These are phyloP conservation scores for Barbarea vulgaris DNA, from an alignment of 345 rosid genomes.

Conservation along the genomic window DNA sequence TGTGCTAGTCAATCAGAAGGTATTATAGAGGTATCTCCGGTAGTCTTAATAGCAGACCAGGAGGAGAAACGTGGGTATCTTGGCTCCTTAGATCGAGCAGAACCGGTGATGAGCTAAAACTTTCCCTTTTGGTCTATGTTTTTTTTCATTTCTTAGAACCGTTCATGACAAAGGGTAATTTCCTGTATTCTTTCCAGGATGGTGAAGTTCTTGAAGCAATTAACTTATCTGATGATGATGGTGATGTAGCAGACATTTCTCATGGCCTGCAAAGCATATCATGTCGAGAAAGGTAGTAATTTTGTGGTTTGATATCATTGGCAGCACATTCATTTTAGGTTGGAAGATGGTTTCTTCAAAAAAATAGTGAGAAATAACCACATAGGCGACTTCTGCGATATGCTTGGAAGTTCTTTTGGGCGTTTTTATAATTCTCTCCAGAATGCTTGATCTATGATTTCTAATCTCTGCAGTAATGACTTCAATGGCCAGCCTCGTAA, in stretches of 20 bases:
- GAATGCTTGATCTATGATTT: conserved; percentile 36
- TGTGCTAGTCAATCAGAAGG: conserved; percentile 39
- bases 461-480: conserved; percentile 32
- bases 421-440: not conserved
- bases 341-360: not conserved
- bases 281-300: conserved; percentile 66
- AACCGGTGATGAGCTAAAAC: conserved; percentile 43
- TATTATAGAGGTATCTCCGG: conserved; percentile 37
- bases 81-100: conserved; percentile 39
- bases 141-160: conserved; percentile 6
- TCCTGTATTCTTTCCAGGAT: conserved; percentile 48
- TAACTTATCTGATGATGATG: conserved; percentile 37
- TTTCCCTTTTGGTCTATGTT: not conserved
- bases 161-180: conserved; percentile 31
- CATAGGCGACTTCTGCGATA: not conserved
- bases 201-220: conserved; percentile 44
- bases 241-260: conserved; percentile 36
- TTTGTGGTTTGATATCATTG: conserved; percentile 20
- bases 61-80: conserved; percentile 43
- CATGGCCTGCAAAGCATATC: conserved; percentile 42
- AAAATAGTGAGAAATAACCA: conserved; percentile 1
- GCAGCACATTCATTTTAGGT: conserved; percentile 1
- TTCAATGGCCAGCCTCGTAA: conserved; percentile 47
- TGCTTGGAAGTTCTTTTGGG: not conserved
- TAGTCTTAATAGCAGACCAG: conserved; percentile 35